Percentiles rank a stretch among this genome's conserved stretches.
These are phyloP conservation scores for Nadsonia starkeyi-henricii DNA, from an alignment of 1,139 yeast genomes.

Conservation along the genomic window DNA sequence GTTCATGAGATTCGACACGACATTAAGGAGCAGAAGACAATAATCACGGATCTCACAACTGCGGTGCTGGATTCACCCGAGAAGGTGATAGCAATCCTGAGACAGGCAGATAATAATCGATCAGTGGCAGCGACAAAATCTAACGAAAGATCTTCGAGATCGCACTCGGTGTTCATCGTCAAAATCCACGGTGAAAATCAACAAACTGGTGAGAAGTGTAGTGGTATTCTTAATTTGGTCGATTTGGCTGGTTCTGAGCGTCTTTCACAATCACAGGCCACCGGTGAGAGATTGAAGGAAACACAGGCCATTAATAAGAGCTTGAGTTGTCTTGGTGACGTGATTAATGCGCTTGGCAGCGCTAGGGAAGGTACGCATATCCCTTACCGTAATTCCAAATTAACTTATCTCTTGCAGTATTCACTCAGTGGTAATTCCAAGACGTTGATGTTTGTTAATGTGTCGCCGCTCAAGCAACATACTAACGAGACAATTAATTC, in stretches of 20 bases:
- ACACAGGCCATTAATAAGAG: conserved; percentile 87
- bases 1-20: conserved; percentile 75
- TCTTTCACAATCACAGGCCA: conserved; percentile 47
- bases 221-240: conserved; percentile 58
- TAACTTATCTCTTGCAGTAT: conserved; percentile 73
- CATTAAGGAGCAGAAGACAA: conserved; percentile 35
- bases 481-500: conserved; percentile 72
- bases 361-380: conserved; percentile 26
- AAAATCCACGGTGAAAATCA: conserved; percentile 42
- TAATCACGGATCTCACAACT: conserved; percentile 45
- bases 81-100: conserved; percentile 39
- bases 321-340: conserved; percentile 81
- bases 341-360: conserved; percentile 55
- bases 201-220: conserved; percentile 34
- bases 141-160: conserved; percentile 65
- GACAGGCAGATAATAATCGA: conserved; percentile 38
- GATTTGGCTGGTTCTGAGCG: conserved; percentile 90
- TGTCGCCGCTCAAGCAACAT: conserved; percentile 54
- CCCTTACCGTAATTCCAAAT: conserved; percentile 44
- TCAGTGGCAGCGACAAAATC: conserved; percentile 74
- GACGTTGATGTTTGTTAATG: conserved; percentile 85
- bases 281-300: conserved; percentile 71
- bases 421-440: conserved; percentile 80
- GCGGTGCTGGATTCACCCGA: conserved; percentile 34
- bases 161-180: conserved; percentile 62